phyloP scores from a whole-genome alignment of 1,139 yeast genomes.

The Suhomyces kunorum region DNA sequence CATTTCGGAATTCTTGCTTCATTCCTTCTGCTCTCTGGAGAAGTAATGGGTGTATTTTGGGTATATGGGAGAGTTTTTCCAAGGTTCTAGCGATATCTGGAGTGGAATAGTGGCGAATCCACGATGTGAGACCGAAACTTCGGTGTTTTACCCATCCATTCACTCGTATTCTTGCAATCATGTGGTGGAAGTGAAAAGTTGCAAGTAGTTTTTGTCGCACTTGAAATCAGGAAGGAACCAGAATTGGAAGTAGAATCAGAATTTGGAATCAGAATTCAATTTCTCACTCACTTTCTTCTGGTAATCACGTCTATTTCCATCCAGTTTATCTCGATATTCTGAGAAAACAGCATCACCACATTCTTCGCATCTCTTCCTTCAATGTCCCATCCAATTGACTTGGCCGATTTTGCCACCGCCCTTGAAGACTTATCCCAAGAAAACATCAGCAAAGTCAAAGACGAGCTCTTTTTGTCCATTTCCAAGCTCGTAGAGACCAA shows the following conservation, averaged over 20 bases:
- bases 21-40: conserved; percentile 60
- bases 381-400: conserved; percentile 28
- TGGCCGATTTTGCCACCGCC: conserved; percentile 32
- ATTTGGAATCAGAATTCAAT: too few species aligned
- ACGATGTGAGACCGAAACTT: too few species aligned
- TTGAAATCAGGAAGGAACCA: too few species aligned
- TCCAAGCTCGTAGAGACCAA: conserved; percentile 37
- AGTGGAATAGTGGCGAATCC: conserved; percentile 1
- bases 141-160: not conserved
- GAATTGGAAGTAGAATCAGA: too few species aligned
- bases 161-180: conserved; percentile 3
- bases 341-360: too few species aligned
- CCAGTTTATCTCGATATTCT: too few species aligned
- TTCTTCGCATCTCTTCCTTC: not conserved
- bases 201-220: conserved; percentile 3
- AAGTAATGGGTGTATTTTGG: conserved; percentile 58
- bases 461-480: conserved; percentile 30
- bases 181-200: not conserved
- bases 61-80: conserved; percentile 14
- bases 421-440: conserved; percentile 39
- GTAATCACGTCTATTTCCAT: too few species aligned
- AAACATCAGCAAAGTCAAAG: conserved; percentile 25
- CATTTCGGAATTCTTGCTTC: conserved; percentile 46
- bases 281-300: too few species aligned
- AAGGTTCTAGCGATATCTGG: conserved; percentile 3